Evolutionary conservation across 1,284 basidiomycete species (phyloP).

Genomic region (Mycena citricolor): DNA sequence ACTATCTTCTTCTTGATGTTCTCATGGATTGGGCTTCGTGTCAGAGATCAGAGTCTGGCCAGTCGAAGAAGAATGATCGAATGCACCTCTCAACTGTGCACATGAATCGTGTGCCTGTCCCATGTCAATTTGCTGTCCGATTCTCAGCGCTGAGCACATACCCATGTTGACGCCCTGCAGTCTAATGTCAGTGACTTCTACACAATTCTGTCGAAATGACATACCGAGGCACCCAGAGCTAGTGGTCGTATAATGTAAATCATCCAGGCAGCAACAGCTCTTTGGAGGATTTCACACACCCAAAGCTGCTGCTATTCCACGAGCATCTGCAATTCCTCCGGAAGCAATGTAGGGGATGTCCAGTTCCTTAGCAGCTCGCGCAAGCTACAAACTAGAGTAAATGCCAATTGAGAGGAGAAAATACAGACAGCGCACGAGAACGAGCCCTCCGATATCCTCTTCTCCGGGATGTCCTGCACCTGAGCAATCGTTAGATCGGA

Average conservation of each 20-base stretch:
- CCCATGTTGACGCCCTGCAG: constrained; percentile 84
- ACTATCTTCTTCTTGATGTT: constrained; percentile 92
- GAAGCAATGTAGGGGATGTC: constrained; percentile 88
- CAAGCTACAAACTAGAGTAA: too few species aligned
- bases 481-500: constrained; percentile 4
- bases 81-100: constrained; percentile 74
- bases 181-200: too few species aligned
- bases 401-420: background rate
- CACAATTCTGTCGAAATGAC: too few species aligned
- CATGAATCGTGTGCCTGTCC: constrained; percentile 85
- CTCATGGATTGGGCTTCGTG: constrained; percentile 75
- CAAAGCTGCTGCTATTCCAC: constrained; percentile 81
- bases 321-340: constrained; percentile 81
- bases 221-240: constrained; percentile 65
- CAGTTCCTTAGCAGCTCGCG: constrained; percentile 84
- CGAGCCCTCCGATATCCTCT: constrained; percentile 90
- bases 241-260: too few species aligned
- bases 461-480: constrained; percentile 94
- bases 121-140: too few species aligned
- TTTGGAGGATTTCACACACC: constrained; percentile 33
- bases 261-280: constrained; percentile 7
- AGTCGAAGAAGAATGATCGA: background rate
- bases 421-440: constrained; percentile 56
- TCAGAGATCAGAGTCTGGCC: constrained; percentile 17
- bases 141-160: too few species aligned